Percentiles rank a stretch among this genome's conserved stretches.
These are phyloP conservation scores for Kodamaea hsintzibuensis DNA, from an alignment of 805 yeast species.

Conservation along the genomic window DNA sequence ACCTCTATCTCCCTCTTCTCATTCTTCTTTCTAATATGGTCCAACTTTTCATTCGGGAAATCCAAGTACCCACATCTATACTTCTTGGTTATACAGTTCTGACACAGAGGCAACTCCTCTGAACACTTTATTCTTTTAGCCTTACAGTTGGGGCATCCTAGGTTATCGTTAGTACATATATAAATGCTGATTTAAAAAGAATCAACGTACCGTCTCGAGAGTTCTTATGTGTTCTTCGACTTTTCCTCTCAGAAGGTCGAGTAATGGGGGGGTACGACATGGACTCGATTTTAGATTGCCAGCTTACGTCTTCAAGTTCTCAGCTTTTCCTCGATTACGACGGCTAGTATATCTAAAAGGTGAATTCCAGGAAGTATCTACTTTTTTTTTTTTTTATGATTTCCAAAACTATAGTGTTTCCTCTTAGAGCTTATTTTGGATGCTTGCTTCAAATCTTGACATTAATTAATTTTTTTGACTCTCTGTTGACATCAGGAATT, in stretches of 20 bases:
- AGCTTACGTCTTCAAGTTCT: neutral
- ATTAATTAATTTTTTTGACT: neutral
- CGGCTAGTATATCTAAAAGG: neutral
- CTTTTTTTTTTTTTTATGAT: neutral
- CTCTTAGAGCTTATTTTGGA: neutral
- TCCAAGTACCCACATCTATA: slow-evolving; percentile 44
- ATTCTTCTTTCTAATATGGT: slow-evolving; percentile 35
- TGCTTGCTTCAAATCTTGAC: neutral
- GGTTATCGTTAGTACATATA: slow-evolving; percentile 10
- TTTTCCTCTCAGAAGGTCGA: slow-evolving; percentile 16
- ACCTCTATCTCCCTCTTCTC: slow-evolving; percentile 14
- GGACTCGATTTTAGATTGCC: neutral
- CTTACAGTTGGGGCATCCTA: slow-evolving; percentile 45
- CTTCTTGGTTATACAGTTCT: slow-evolving; percentile 38
- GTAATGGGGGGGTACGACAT: slow-evolving; percentile 9
- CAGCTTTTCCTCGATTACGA: neutral
- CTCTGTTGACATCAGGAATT: slow-evolving; percentile 1
- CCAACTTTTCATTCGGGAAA: slow-evolving; percentile 38
- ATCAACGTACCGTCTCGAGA: slow-evolving; percentile 23
- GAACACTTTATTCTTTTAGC: slow-evolving; percentile 44
- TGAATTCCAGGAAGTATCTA: neutral
- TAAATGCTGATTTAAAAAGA: neutral
- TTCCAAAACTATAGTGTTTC: neutral
- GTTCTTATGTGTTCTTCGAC: slow-evolving; percentile 28
- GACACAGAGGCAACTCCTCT: slow-evolving; percentile 44